These are phyloP conservation scores for Heteromeles arbutifolia DNA, from an alignment of 306 rosid species.

Conservation along the genomic window DNA sequence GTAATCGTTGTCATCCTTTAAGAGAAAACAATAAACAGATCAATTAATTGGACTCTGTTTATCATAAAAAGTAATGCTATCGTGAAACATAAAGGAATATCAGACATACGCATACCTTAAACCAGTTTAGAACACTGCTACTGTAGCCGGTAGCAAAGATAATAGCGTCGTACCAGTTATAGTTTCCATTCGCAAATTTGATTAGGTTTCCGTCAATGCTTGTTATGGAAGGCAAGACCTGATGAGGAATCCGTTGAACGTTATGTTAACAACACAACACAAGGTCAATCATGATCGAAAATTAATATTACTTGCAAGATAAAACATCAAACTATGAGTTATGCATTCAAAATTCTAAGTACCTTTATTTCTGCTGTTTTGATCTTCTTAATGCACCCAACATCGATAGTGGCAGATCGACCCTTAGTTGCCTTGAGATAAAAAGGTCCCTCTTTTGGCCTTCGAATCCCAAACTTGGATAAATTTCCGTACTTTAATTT, in stretches of 20 bases:
- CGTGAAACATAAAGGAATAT: not conserved
- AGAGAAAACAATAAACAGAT: not conserved
- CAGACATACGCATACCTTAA: slow-evolving; percentile 33
- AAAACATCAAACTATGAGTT: not conserved
- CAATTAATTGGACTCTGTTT: too few species aligned
- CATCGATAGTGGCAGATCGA: slow-evolving; percentile 39
- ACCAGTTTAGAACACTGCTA: slow-evolving; percentile 44
- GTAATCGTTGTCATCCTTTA: not conserved
- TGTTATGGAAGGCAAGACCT: slow-evolving; percentile 40
- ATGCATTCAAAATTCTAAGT: not conserved
- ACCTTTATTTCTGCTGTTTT: slow-evolving; percentile 35
- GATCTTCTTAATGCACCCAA: slow-evolving; percentile 43
- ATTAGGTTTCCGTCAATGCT: slow-evolving; percentile 32
- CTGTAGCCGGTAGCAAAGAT: slow-evolving; percentile 61
- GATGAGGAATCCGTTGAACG: not conserved
- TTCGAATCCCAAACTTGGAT: slow-evolving; percentile 25
- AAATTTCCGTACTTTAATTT: slow-evolving; percentile 25
- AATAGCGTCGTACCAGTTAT: slow-evolving; percentile 40
- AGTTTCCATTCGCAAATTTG: slow-evolving; percentile 25
- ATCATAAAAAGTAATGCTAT: not conserved
- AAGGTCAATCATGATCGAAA: not conserved
- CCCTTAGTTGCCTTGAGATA: slow-evolving; percentile 27
- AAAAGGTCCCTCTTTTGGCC: slow-evolving; percentile 43
- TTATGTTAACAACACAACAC: not conserved
- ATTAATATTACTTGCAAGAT: not conserved